Percentiles rank a stretch among this genome's conserved stretches.
These are phyloP conservation scores for Posidonia australis DNA, from an alignment of 106 monocot species.

Conservation along the genomic window DNA sequence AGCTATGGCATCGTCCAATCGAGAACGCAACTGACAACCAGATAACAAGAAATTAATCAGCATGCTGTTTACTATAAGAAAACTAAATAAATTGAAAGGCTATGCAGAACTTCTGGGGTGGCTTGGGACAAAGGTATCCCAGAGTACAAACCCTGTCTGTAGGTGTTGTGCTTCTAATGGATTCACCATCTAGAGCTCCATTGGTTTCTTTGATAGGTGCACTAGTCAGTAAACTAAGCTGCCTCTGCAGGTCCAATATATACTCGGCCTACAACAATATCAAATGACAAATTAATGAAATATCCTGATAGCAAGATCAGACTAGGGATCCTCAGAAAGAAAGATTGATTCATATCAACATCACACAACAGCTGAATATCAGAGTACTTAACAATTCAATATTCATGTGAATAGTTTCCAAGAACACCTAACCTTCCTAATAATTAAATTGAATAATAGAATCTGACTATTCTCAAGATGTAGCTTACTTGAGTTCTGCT, in stretches of 20 bases:
- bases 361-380: too few relatives aligned
- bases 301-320: too few relatives aligned
- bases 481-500: slow-evolving; percentile 54
- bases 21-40: slow-evolving; percentile 51
- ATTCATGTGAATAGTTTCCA: not conserved
- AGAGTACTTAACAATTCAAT: too few relatives aligned
- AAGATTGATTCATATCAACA: too few relatives aligned
- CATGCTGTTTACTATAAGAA: not conserved
- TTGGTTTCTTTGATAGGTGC: slow-evolving; percentile 23
- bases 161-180: slow-evolving; percentile 34
- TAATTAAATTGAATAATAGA: not conserved
- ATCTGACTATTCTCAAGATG: not conserved
- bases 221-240: slow-evolving; percentile 50
- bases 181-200: slow-evolving; percentile 26
- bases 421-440: not conserved
- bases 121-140: too few relatives aligned
- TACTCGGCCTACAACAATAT: slow-evolving; percentile 50
- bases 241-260: slow-evolving; percentile 76
- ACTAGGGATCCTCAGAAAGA: too few relatives aligned
- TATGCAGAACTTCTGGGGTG: not conserved
- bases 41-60: not conserved
- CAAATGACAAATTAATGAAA: slow-evolving; percentile 1
- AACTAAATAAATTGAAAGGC: not conserved
- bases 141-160: slow-evolving; percentile 53
- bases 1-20: slow-evolving; percentile 84